Evolutionary conservation across 345 rosid species (phyloP).

Genomic region (Citrus unshiu): DNA sequence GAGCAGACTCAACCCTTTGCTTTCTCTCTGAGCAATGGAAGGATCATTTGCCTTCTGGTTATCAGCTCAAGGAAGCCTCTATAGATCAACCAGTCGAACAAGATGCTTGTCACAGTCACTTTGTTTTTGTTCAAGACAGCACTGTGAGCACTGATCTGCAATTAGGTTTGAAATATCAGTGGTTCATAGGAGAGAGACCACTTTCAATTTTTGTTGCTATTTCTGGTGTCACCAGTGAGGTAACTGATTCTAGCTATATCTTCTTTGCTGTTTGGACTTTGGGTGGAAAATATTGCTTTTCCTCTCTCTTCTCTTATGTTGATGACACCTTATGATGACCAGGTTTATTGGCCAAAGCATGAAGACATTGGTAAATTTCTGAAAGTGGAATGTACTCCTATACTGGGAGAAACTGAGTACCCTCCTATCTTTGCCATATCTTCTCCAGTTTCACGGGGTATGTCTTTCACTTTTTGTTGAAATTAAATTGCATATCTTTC

Average conservation of each 20-base stretch:
- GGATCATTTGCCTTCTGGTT: constrained; percentile 67
- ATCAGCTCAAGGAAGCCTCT: constrained; percentile 73
- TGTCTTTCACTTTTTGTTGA: constrained; percentile 9
- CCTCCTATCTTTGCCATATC: constrained; percentile 81
- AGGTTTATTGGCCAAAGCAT: constrained; percentile 94
- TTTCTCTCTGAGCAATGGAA: constrained; percentile 87
- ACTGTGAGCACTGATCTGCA: constrained; percentile 44
- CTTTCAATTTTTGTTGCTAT: constrained; percentile 72
- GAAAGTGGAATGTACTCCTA: constrained; percentile 75
- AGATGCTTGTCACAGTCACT: constrained; percentile 79
- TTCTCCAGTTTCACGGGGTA: constrained; percentile 78
- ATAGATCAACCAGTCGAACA: constrained; percentile 91
- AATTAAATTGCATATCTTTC: background rate
- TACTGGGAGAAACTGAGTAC: constrained; percentile 64
- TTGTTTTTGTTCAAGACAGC: constrained; percentile 62
- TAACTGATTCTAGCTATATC: constrained; percentile 25
- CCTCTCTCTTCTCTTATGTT: background rate
- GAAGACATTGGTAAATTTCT: constrained; percentile 75
- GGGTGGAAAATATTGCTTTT: background rate
- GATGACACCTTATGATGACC: constrained; percentile 16
- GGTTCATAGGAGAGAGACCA: constrained; percentile 75
- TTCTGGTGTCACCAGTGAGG: constrained; percentile 77
- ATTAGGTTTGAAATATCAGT: constrained; percentile 68
- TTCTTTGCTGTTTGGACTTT: background rate
- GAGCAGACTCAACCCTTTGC: constrained; percentile 71